Percentiles rank a stretch among this genome's conserved stretches.
Conservation (phyloP, 192 early-diverging fungal species). For the Backusella tarrabulga region DNA sequence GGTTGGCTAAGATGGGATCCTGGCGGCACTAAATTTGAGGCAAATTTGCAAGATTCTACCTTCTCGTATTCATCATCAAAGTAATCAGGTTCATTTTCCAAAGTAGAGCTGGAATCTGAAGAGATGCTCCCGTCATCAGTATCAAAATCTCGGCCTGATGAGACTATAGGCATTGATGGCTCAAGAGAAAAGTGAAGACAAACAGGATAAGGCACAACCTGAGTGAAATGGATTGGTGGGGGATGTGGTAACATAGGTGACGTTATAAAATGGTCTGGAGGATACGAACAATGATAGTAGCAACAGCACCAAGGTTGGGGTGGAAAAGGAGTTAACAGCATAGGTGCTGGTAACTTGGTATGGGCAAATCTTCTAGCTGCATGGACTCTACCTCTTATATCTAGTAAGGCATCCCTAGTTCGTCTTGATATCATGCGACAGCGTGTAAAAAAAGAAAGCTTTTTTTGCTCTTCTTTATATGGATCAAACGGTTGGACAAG, state of each 20-base stretch:
- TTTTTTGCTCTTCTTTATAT: background rate
- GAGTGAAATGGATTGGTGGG: background rate
- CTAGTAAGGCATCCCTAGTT: background rate
- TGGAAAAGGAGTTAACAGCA: background rate
- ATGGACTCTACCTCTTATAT: background rate
- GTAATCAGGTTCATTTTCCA: background rate
- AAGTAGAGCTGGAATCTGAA: background rate
- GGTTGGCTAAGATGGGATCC: background rate
- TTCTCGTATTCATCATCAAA: background rate
- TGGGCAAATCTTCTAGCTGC: background rate
- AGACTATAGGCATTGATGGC: background rate
- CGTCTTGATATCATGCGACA: background rate
- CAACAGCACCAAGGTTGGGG: background rate
- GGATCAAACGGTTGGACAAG: slow-evolving; percentile 1
- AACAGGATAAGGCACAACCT: background rate
- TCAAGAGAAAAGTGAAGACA: background rate
- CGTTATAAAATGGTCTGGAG: background rate
- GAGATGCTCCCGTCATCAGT: background rate
- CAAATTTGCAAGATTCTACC: background rate
- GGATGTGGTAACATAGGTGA: background rate
- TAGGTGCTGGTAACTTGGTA: background rate
- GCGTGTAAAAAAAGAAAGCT: background rate
- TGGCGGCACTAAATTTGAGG: background rate
- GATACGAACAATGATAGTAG: background rate
- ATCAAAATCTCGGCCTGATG: background rate